Evolutionary conservation across 2,329 filamentous ascomycete genomes (phyloP).

Genomic region (Ascochyta viciae-villosae): DNA sequence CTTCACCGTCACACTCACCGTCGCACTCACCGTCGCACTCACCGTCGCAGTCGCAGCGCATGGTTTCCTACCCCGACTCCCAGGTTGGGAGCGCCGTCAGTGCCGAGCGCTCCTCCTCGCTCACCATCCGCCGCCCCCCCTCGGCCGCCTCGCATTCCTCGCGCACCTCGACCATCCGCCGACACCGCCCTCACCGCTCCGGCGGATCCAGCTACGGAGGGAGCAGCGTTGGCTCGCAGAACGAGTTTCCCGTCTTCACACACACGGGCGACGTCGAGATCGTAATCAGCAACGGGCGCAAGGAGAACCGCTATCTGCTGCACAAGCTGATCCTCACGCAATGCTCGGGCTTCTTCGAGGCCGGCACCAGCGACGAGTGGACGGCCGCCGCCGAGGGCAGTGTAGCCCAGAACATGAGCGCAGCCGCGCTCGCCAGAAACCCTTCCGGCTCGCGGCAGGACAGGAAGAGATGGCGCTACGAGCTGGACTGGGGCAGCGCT

Average conservation of each 20-base stretch:
- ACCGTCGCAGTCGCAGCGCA: constrained; percentile 43
- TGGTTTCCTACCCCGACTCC: constrained; percentile 69
- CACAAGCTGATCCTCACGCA: constrained; percentile 87
- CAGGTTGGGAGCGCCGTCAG: constrained; percentile 39
- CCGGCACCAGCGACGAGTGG: constrained; percentile 82
- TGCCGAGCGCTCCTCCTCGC: constrained; percentile 56
- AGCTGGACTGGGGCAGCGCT: constrained; percentile 77
- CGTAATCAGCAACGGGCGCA: constrained; percentile 70
- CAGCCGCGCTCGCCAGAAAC: constrained; percentile 49
- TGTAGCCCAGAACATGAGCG: constrained; percentile 30
- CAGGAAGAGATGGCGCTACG: constrained; percentile 81
- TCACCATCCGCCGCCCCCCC: constrained; percentile 66
- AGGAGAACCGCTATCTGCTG: constrained; percentile 84
- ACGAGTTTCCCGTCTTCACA: constrained; percentile 91
- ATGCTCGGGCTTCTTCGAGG: constrained; percentile 93
- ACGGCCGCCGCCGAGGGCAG: constrained; percentile 53
- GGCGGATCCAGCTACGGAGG: constrained; percentile 83
- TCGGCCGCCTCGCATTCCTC: constrained; percentile 65
- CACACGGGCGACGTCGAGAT: constrained; percentile 95
- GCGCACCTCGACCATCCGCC: constrained; percentile 56
- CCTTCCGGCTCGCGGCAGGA: constrained; percentile 51
- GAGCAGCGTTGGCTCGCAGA: constrained; percentile 71
- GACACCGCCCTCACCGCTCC: constrained; percentile 71
- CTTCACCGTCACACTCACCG: background rate
- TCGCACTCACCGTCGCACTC: background rate